Conservation (phyloP, 208 protist genomes). For the Leishmania tropica region DNA sequence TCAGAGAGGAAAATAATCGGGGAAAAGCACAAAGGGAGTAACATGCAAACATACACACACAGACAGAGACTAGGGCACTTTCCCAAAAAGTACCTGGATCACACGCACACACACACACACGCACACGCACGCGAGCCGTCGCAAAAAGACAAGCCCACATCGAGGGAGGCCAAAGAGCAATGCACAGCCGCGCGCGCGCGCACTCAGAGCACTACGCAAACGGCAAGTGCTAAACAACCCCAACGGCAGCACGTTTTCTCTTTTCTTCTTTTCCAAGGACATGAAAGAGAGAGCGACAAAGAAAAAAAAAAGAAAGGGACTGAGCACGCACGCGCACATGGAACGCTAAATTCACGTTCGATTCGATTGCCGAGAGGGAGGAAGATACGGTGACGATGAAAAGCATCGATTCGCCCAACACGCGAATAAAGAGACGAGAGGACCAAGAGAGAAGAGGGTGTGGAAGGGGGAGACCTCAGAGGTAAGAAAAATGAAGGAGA, state of each 20-base stretch:
- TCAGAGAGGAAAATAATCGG: background rate
- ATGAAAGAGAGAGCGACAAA: background rate
- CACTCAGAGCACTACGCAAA: background rate
- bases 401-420: background rate
- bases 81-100: background rate
- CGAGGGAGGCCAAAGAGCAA: background rate
- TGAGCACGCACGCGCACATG: background rate
- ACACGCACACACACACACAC: background rate
- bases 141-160: background rate
- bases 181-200: background rate
- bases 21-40: background rate
- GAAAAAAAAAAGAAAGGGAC: background rate
- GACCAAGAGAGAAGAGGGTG: background rate
- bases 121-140: background rate
- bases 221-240: background rate
- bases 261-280: background rate
- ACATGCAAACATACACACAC: background rate
- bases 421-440: background rate
- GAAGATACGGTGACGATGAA: background rate
- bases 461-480: background rate
- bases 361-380: background rate
- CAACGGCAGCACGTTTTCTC: background rate
- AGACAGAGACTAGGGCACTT: too few relatives aligned
- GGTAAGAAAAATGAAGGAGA: constrained; percentile 1
- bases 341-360: background rate